Base-by-base conservation (phyloP, 2,329 filamentous ascomycete species). In the Penicillium sp. region DNA sequence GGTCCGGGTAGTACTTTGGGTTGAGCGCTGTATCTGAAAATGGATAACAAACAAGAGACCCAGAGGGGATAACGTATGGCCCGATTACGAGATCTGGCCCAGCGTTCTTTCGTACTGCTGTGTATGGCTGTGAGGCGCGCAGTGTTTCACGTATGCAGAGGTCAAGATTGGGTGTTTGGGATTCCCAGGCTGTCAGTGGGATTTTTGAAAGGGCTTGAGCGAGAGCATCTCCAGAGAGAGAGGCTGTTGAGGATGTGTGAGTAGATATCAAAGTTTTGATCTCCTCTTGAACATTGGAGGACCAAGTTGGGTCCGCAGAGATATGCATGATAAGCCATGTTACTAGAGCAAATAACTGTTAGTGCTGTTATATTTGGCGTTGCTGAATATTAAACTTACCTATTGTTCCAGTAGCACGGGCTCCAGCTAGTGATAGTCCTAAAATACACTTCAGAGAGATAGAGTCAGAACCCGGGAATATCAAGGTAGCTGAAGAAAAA, bases 311-410 rank as follows among this genome's bases (percentile, higher is more conserved):
- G 19, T 56, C n/a, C 14, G 46, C 51, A 17, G 47, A 47, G 11
- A 58, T 33, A 10, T 50, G 33, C 47, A 56, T 58, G 26, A 56
- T 58, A 12, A 58, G 19, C 56, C 56, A 58, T 26, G 53, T 51
- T 3, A 50, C 56, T 58, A 10, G 9, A 44, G 9, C 12, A 8
- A 1, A 17, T 5, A 9, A 19, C 12, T 5, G 25, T 55, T 9
- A 50, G 33, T 12, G 3, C 6, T 1, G 5, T 44, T 17, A 1
- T 7, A 17, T 8, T 6, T 10, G 7, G 4, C 25, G 17, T 19
- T 37, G 5, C 16, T 19, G 40, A 14, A 28, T 30, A 12, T 25
- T 3, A n/a, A 35, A 40, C 19, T 10, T 40, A 41, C 53, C 47
- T n/a, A 51, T 55, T 9, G 47, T 55, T 45, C 53, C 53, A 4